phyloP scores from a whole-genome alignment of 495 filamentous ascomycete genomes.

The Darksidea phi region DNA sequence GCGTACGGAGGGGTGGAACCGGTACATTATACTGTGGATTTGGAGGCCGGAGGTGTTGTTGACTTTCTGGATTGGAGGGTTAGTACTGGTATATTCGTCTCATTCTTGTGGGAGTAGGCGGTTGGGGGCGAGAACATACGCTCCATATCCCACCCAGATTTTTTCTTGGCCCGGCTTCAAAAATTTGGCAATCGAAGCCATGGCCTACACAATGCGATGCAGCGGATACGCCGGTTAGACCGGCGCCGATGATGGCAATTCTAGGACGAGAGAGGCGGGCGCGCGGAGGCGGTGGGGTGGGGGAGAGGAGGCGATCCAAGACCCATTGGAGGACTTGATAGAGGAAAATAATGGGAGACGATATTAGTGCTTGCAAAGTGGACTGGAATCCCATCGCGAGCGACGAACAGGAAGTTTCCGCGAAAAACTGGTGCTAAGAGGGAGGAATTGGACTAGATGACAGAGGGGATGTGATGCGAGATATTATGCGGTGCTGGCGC shows the following conservation, averaged over 20 bases:
- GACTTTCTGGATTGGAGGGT: too few relatives aligned
- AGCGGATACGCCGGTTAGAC: slow-evolving; percentile 76
- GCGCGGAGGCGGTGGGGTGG: slow-evolving; percentile 61
- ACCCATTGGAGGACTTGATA: slow-evolving; percentile 68
- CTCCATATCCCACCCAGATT: slow-evolving; percentile 82
- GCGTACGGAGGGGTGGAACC: slow-evolving; percentile 76
- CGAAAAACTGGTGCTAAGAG: too few relatives aligned
- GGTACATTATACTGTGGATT: slow-evolving; percentile 83
- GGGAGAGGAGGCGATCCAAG: slow-evolving; percentile 65
- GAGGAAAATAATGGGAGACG: slow-evolving; percentile 57
- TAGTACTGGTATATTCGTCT: too few relatives aligned
- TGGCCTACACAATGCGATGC: slow-evolving; percentile 84
- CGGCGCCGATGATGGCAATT: slow-evolving; percentile 80
- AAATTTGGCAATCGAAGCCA: slow-evolving; percentile 78
- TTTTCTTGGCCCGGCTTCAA: slow-evolving; percentile 64
- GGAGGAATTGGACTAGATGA: too few relatives aligned
- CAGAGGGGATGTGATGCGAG: too few relatives aligned
- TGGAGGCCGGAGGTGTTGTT: slow-evolving; percentile 81
- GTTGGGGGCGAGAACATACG: too few relatives aligned
- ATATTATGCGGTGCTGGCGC: too few relatives aligned
- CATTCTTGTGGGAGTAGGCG: too few relatives aligned
- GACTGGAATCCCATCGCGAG: too few relatives aligned
- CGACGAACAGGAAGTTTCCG: too few relatives aligned
- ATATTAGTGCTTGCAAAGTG: too few relatives aligned
- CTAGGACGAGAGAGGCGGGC: slow-evolving; percentile 57